phyloP scores from a whole-genome alignment of 140 eudicot genomes.

The Ambrosia hybrid region DNA sequence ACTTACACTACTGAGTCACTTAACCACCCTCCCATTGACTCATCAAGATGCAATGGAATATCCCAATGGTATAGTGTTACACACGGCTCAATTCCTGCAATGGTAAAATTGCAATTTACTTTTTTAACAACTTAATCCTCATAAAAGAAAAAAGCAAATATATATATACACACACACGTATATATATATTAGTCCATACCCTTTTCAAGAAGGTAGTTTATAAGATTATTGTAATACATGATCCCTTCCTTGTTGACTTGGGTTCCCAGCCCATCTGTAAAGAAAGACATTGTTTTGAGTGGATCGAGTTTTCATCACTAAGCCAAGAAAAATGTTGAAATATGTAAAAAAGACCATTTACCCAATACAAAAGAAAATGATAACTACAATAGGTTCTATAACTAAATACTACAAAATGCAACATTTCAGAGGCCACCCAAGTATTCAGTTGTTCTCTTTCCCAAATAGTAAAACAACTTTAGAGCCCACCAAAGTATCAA shows the following conservation, averaged over 20 bases:
- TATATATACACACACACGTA: too few relatives aligned
- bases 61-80: constrained; percentile 88
- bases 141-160: neutral
- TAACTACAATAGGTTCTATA: too few relatives aligned
- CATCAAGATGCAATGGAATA: constrained; percentile 68
- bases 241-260: constrained; percentile 67
- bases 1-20: constrained; percentile 69
- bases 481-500: too few relatives aligned
- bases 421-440: too few relatives aligned
- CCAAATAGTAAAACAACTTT: too few relatives aligned
- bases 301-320: constrained; percentile 23
- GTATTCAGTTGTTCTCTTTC: too few relatives aligned
- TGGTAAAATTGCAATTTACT: constrained; percentile 19
- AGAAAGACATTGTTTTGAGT: constrained; percentile 21
- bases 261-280: constrained; percentile 74
- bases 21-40: constrained; percentile 72
- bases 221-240: constrained; percentile 59
- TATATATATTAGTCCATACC: constrained; percentile 37
- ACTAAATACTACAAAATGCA: too few relatives aligned
- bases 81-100: constrained; percentile 74
- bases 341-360: too few relatives aligned
- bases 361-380: too few relatives aligned
- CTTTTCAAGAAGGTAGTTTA: constrained; percentile 69
- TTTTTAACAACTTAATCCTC: constrained; percentile 8
- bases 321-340: constrained; percentile 6